Base-by-base conservation (phyloP, 2,329 filamentous ascomycete species). In the Pseudocercospora ulei region DNA sequence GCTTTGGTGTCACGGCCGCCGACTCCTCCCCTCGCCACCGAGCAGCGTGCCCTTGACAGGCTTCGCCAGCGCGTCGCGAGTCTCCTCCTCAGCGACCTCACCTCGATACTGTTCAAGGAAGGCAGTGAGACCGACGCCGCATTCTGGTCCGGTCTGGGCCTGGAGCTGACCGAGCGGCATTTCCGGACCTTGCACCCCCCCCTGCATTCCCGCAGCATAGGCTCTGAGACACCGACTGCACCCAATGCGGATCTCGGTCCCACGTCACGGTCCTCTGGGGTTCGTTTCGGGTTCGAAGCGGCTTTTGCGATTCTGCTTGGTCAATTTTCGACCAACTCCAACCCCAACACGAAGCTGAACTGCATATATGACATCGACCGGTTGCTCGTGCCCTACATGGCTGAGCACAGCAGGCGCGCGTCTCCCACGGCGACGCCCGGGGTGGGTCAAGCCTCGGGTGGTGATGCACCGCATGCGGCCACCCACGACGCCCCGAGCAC, bases 81-180 rank as follows among this genome's bases (percentile, higher is more conserved):
- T 48, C 68, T 98, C 11, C 65, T 96, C 1, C 65, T 96, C 16
- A 96, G 88, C 34, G 90, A 98, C 58, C 69, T 96, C 3, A 86
- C 87, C 4, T 86, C 80, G 25, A 74, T 84, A 18, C 80, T 95
- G 1, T 90, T 92, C 60, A 76, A 78, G n/a, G 75, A 75, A 35
- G 90, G 90, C 2, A 93, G 86, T 26, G 90, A 98, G 64, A 96
- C 88, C 0, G 90, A 96, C 59, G 70, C 70, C 2, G 95, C 88
- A 81, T 90, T 95, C 50, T 64, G 65, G 31, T 70, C 74, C 36
- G 73, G 74, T 8, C 60, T 86, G 7, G 62, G 65, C 2, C 61
- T 65, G 31, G 64, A 66, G 36, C 38, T 59, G 1, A 46, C 43
- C 6, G 45, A 50, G n/a, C 43, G 50, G 25, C 45, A 57, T 24